Conservation (phyloP, 345 rosid genomes). For the Noccaea caerulescens region DNA sequence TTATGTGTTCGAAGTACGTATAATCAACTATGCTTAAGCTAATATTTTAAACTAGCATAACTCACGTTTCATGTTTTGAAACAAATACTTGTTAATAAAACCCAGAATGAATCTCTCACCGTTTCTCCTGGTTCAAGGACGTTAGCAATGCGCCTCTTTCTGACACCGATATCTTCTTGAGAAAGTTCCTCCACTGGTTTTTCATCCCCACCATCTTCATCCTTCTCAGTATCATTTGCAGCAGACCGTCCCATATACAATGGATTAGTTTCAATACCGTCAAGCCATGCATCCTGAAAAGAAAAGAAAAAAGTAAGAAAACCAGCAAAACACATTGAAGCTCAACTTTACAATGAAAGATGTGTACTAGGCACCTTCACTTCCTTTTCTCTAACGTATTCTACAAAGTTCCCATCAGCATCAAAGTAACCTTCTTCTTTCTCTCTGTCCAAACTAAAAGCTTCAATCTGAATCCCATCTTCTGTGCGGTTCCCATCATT, state of each 20-base stretch:
- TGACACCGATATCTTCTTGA: conserved; percentile 65
- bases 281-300: conserved; percentile 98
- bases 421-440: conserved; percentile 99
- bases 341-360: conserved; percentile 8
- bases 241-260: conserved; percentile 53
- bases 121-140: conserved; percentile 93
- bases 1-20: conserved; percentile 5
- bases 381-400: conserved; percentile 78
- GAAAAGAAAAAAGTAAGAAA: conserved; percentile 38
- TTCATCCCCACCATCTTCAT: conserved; percentile 47
- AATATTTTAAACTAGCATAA: background rate
- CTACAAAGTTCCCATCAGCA: conserved; percentile 84
- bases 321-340: conserved; percentile 13
- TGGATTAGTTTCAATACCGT: conserved; percentile 66
- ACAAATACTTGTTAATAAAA: conserved; percentile 4
- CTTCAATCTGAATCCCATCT: conserved; percentile 92
- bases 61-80: background rate
- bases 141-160: conserved; percentile 83
- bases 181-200: conserved; percentile 61
- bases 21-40: conserved; percentile 12
- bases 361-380: conserved; percentile 57
- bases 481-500: conserved; percentile 70
- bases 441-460: conserved; percentile 88
- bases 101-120: conserved; percentile 49
- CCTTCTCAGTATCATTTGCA: conserved; percentile 40